Conservation (phyloP, 345 rosid genomes). For the Linum tenue region DNA sequence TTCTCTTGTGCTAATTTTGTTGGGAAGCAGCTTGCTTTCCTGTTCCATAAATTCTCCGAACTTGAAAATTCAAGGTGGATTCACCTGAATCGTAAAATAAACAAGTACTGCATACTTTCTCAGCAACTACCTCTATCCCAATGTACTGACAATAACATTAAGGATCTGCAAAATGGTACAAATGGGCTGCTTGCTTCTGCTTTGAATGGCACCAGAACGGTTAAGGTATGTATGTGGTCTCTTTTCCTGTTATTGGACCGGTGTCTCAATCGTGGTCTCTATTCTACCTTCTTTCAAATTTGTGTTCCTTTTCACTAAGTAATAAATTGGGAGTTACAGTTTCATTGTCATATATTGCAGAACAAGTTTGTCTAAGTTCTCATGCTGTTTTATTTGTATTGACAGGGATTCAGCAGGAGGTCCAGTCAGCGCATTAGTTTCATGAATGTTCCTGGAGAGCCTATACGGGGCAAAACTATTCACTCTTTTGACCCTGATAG, state of each 20-base stretch:
- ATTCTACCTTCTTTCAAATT: neutral
- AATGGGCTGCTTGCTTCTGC: slow-evolving; percentile 20
- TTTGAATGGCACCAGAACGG: slow-evolving; percentile 12
- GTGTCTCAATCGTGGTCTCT: neutral
- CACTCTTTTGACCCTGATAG: slow-evolving; percentile 26
- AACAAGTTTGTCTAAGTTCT: neutral
- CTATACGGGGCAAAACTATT: slow-evolving; percentile 17
- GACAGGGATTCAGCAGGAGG: slow-evolving; percentile 43
- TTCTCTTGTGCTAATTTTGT: slow-evolving; percentile 44
- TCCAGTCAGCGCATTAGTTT: slow-evolving; percentile 27
- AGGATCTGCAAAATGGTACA: slow-evolving; percentile 45
- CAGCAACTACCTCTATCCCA: slow-evolving; percentile 55
- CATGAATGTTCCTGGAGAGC: slow-evolving; percentile 26
- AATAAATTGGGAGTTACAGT: neutral
- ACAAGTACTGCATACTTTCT: slow-evolving; percentile 40
- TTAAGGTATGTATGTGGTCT: slow-evolving; percentile 24
- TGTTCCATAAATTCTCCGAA: slow-evolving; percentile 45
- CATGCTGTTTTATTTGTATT: neutral
- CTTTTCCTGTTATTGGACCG: neutral
- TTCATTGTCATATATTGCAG: too few species aligned
- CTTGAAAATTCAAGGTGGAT: slow-evolving; percentile 53
- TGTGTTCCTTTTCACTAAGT: neutral
- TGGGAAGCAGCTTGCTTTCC: slow-evolving; percentile 55
- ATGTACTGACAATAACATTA: slow-evolving; percentile 54
- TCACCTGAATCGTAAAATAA: slow-evolving; percentile 44